Evolutionary conservation across 2,329 filamentous ascomycete species (phyloP), one percentile per base, ranked within the genome.

Genomic region (Periconia sp.): DNA sequence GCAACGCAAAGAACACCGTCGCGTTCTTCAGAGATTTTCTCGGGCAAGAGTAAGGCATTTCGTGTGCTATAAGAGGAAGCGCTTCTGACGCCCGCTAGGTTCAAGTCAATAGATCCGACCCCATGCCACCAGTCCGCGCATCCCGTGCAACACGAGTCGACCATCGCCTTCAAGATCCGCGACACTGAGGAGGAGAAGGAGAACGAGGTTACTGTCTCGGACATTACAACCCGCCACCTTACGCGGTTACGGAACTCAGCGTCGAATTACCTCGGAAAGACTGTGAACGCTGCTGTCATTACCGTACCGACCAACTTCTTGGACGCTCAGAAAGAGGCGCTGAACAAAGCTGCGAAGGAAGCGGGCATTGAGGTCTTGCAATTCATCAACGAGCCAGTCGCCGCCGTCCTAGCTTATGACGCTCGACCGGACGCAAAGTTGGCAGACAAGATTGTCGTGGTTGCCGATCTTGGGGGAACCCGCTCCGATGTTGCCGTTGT

Each of bases 1-100:
- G 94, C 67, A 97, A 99, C 74, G 81, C 90, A 54, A 83, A 84
- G 70, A 97, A 97, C 80, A 96, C 94, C 16, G 83, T 96, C 66
- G 89, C 90, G 68, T 95, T 89, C 78, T 99, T 97, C 80, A 86
- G 91, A 74, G 94, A 99, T 67, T 96, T 91, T 73, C 75, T 99
- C 39, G 94, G 94, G 61, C 89, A 95, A 81, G 88, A 95, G 88
- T 95, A 84, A 46, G 83, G 42, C 16, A n/a, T n/a, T n/a, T n/a
- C n/a, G n/a, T n/a, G n/a, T n/a, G n/a, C n/a, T n/a, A n/a, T n/a
- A n/a, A n/a, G n/a, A n/a, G n/a, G n/a, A n/a, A n/a, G 19, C 11
- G 13, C 13, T 28, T 24, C 63, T 66, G 35, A 71, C 50, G 19
- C 16, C 50, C n/a, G 46, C 50, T 52, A 82, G 78, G 54, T 96